Evolutionary conservation across 805 yeast species (phyloP).

Genomic region (Metschnikowia borealis): DNA sequence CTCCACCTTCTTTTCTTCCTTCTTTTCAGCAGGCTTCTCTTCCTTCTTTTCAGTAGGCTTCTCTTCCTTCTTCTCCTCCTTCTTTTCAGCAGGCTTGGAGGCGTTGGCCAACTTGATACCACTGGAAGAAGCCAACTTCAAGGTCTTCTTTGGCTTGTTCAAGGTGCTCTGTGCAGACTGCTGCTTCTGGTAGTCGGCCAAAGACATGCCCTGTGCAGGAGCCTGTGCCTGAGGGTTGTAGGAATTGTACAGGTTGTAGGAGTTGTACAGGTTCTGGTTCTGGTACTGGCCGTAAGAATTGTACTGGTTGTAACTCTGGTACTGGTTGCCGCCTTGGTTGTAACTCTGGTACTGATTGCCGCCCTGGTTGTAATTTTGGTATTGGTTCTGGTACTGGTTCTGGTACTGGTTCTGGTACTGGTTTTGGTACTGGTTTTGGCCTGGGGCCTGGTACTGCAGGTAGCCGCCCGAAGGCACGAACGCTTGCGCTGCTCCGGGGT

Average conservation of each 20-base stretch:
- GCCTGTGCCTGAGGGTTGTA: slow-evolving; percentile 15
- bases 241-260: slow-evolving; percentile 15
- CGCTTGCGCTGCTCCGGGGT: slow-evolving; percentile 47
- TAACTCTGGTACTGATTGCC: slow-evolving; percentile 22
- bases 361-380: slow-evolving; percentile 11
- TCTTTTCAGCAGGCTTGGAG: slow-evolving; percentile 27
- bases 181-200: slow-evolving; percentile 79
- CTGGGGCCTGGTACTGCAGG: slow-evolving; percentile 16
- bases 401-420: slow-evolving; percentile 14
- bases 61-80: slow-evolving; percentile 24
- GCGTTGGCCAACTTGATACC: slow-evolving; percentile 54
- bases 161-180: slow-evolving; percentile 43
- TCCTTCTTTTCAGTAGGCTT: slow-evolving; percentile 17
- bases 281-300: slow-evolving; percentile 16
- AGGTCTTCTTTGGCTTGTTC: slow-evolving; percentile 60
- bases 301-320: slow-evolving; percentile 17
- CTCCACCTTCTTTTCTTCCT: not conserved
- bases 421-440: slow-evolving; percentile 13
- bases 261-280: slow-evolving; percentile 22
- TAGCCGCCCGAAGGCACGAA: slow-evolving; percentile 45
- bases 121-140: slow-evolving; percentile 62
- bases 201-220: slow-evolving; percentile 51
- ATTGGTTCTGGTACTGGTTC: slow-evolving; percentile 14
- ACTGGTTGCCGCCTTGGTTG: slow-evolving; percentile 7
- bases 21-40: slow-evolving; percentile 10